These are phyloP conservation scores for Bertia moriformis DNA, from an alignment of 2,329 filamentous ascomycete species.

Conservation along the genomic window DNA sequence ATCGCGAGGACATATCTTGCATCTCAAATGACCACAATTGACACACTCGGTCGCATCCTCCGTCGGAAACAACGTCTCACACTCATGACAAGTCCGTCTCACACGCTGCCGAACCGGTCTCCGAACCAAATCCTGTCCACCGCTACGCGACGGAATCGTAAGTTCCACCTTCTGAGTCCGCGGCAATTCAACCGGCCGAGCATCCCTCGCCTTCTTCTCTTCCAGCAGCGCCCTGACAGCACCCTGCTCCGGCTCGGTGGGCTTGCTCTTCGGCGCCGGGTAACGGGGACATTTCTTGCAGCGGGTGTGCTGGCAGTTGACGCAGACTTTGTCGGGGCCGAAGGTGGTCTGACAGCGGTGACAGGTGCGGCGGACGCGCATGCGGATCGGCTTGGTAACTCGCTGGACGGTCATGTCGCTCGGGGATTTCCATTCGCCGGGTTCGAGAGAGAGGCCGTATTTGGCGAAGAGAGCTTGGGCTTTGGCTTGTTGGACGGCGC, in stretches of 20 bases:
- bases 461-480: constrained; percentile 26
- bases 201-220: no score
- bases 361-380: constrained; percentile 36
- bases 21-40: constrained; percentile 34
- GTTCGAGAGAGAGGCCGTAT: constrained; percentile 25
- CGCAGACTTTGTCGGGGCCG: constrained; percentile 38
- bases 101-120: constrained; percentile 30
- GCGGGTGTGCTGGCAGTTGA: constrained; percentile 41
- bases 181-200: no score
- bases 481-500: constrained; percentile 22
- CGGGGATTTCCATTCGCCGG: constrained; percentile 20
- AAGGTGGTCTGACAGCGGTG: constrained; percentile 45
- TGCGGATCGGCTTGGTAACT: constrained; percentile 31
- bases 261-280: constrained; percentile 24
- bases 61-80: constrained; percentile 26
- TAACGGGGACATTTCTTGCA: constrained; percentile 47
- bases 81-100: constrained; percentile 38
- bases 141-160: constrained; percentile 28
- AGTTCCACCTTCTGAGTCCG: no score
- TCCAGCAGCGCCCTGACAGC: background rate
- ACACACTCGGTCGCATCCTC: constrained; percentile 24
- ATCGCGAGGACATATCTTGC: constrained; percentile 37
- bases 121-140: constrained; percentile 31
- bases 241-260: constrained; percentile 14
- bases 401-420: constrained; percentile 30